Conservation (phyloP, 163 green algal genomes). For the Chlamydomonas reinhardtii region DNA sequence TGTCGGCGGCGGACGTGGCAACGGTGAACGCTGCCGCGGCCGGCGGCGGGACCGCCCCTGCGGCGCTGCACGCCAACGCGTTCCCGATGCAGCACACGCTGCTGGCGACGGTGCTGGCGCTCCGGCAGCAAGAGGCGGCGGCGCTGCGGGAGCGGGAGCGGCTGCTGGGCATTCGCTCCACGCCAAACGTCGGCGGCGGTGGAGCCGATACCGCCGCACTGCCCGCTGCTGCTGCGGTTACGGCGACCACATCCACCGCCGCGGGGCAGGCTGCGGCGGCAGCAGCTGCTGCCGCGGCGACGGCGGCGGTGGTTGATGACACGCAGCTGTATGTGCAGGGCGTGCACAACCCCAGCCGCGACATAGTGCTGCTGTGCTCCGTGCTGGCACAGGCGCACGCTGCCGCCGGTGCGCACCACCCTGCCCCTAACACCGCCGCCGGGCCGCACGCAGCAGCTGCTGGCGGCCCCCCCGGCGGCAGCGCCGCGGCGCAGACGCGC, state of each 20-base stretch:
- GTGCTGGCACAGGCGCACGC: no score
- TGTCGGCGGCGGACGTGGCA: neutral
- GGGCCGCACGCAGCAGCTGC: no score
- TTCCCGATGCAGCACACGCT: slow-evolving; percentile 4
- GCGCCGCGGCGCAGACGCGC: no score
- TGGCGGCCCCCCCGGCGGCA: no score
- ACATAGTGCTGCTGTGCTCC: slow-evolving; percentile 2
- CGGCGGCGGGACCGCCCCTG: neutral
- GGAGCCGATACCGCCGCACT: neutral
- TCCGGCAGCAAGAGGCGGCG: neutral
- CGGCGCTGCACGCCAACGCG: neutral
- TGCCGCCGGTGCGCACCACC: no score
- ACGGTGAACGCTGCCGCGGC: neutral
- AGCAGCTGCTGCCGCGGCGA: neutral
- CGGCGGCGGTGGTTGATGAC: neutral
- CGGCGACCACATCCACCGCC: neutral
- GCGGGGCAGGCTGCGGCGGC: neutral
- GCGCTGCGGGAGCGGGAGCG: neutral
- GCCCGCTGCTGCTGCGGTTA: neutral
- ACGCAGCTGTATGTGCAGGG: neutral
- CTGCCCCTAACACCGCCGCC: no score
- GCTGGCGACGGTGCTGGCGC: neutral
- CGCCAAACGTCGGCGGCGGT: neutral
- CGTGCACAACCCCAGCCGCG: neutral
- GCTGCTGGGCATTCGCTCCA: neutral